These are phyloP conservation scores for Termitomyces sp. DNA, from an alignment of 768 basidiomycete species.

Conservation along the genomic window DNA sequence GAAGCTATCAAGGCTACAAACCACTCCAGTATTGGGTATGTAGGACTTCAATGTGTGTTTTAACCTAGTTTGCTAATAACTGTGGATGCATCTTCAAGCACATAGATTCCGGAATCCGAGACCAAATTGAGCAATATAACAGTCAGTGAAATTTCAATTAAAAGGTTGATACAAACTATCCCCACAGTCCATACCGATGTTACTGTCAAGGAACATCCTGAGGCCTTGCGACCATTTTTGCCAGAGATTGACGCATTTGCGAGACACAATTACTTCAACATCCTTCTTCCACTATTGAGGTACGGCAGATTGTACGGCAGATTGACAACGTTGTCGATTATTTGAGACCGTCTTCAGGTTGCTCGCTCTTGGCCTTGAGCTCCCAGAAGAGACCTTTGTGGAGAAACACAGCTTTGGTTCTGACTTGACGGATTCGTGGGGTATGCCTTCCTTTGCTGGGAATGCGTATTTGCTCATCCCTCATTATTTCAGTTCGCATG, in stretches of 20 bases:
- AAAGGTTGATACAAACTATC: too few species aligned
- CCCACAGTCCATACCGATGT: constrained; percentile 28
- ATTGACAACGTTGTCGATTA: neutral
- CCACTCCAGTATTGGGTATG: neutral
- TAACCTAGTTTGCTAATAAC: constrained; percentile 14
- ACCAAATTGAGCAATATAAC: constrained; percentile 64
- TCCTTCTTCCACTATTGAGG: constrained; percentile 31
- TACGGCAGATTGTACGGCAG: constrained; percentile 14
- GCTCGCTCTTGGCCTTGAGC: constrained; percentile 36
- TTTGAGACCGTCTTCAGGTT: constrained; percentile 11
- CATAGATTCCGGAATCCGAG: constrained; percentile 54
- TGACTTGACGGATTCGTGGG: constrained; percentile 26
- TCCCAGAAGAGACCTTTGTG: constrained; percentile 39
- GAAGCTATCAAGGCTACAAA: constrained; percentile 37
- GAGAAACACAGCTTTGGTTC: constrained; percentile 32
- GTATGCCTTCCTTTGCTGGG: constrained; percentile 14
- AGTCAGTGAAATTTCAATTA: constrained; percentile 28
- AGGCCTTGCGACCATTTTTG: constrained; percentile 29
- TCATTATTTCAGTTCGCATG: constrained; percentile 29
- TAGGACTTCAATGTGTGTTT: neutral
- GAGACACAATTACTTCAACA: constrained; percentile 28
- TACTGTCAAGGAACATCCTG: constrained; percentile 26
- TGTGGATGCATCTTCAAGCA: constrained; percentile 23
- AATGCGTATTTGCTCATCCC: neutral
- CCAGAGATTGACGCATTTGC: constrained; percentile 30